phyloP scores from a whole-genome alignment of 169 alveolate species.

The Plasmodium inui region DNA sequence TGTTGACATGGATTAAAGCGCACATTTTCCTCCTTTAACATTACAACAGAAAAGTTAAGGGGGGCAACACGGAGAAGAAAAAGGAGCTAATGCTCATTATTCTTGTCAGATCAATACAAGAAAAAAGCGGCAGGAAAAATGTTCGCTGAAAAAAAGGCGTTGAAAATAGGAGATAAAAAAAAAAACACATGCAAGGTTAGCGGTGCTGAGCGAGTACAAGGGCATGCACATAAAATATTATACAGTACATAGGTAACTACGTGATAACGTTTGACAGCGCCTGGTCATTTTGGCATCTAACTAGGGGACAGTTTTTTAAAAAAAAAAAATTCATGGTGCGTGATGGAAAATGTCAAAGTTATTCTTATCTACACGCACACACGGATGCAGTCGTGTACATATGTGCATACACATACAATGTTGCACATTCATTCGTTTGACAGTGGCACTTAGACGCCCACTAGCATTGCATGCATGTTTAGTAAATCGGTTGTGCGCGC shows the following conservation, averaged over 20 bases:
- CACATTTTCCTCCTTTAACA: background rate
- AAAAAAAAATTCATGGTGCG: background rate
- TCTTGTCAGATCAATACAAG: background rate
- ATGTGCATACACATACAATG: background rate
- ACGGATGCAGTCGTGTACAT: background rate
- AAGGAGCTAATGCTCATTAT: background rate
- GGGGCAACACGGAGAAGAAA: background rate
- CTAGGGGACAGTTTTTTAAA: background rate
- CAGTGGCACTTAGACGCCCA: background rate
- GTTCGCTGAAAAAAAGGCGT: background rate
- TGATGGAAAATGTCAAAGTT: background rate
- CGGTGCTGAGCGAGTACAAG: background rate
- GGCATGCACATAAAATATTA: background rate
- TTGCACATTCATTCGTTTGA: background rate
- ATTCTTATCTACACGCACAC: background rate
- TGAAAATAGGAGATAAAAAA: background rate
- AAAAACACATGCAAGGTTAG: background rate
- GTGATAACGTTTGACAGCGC: background rate
- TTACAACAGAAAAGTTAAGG: background rate
- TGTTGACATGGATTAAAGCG: background rate
- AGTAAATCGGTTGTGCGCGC: background rate
- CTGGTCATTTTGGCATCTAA: background rate
- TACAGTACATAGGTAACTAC: background rate
- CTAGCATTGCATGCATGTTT: background rate
- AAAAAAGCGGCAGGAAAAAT: background rate